These are phyloP conservation scores for Agaricus blazei DNA, from an alignment of 768 basidiomycete species.

Conservation along the genomic window DNA sequence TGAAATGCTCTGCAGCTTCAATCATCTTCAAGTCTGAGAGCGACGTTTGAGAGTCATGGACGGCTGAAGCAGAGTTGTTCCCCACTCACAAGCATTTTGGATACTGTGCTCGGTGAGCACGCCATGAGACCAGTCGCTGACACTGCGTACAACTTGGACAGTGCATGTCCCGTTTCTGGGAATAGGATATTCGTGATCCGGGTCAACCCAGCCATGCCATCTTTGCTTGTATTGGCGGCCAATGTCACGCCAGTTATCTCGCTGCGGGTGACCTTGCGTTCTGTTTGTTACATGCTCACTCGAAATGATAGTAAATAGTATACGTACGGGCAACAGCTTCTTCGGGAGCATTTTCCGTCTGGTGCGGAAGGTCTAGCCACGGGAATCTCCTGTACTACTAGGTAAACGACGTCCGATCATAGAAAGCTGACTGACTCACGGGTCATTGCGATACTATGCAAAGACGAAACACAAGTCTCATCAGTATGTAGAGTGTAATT, in stretches of 20 bases:
- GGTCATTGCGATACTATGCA: constrained; percentile 36
- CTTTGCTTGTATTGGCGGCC: constrained; percentile 61
- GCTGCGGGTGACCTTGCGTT: constrained; percentile 57
- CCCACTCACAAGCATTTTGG: constrained; percentile 81
- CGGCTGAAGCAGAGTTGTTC: not conserved
- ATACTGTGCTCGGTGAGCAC: constrained; percentile 87
- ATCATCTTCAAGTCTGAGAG: constrained; percentile 71
- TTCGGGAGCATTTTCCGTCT: constrained; percentile 52
- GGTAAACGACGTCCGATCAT: constrained; percentile 16
- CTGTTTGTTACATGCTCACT: not conserved
- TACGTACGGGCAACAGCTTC: constrained; percentile 57
- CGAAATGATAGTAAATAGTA: not conserved
- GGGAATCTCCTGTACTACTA: constrained; percentile 20
- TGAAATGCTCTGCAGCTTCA: constrained; percentile 77
- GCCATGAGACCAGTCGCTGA: constrained; percentile 93
- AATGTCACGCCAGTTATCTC: constrained; percentile 50
- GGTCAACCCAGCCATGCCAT: constrained; percentile 47
- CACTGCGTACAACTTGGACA: constrained; percentile 82
- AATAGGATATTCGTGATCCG: constrained; percentile 35
- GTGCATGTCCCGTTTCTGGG: constrained; percentile 47
- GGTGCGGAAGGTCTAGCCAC: constrained; percentile 80
- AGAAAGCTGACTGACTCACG: constrained; percentile 30
- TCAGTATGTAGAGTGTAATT: not conserved
- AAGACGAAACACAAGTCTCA: not conserved
- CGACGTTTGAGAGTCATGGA: not conserved